phyloP scores from a whole-genome alignment of 306 rosid genomes.

The Cucurbita moschata region DNA sequence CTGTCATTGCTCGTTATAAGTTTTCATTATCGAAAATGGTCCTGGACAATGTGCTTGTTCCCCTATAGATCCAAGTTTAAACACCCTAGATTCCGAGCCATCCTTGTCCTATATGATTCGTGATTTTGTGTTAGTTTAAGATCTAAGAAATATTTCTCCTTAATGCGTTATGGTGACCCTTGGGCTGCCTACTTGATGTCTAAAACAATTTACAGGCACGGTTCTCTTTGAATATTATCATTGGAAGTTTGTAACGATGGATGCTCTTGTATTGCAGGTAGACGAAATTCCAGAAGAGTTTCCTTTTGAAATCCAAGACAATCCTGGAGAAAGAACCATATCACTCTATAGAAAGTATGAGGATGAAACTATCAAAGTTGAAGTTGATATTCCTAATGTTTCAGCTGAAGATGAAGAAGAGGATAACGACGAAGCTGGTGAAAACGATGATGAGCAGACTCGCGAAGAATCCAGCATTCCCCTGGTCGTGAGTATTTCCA shows the following conservation, averaged over 20 bases:
- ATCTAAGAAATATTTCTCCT: not conserved
- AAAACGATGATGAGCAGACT: conserved; percentile 7
- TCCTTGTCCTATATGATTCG: not conserved
- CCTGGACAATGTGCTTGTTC: not conserved
- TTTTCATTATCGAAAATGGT: not conserved
- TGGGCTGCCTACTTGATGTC: too few relatives aligned
- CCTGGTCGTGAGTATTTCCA: conserved; percentile 49
- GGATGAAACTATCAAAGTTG: conserved; percentile 55
- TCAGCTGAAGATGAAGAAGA: conserved; percentile 21
- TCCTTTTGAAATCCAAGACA: conserved; percentile 70
- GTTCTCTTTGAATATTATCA: not conserved
- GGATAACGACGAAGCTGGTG: conserved; percentile 7
- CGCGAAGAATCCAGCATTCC: conserved; percentile 46
- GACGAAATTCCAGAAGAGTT: conserved; percentile 26
- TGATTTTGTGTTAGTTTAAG: not conserved
- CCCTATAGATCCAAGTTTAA: not conserved
- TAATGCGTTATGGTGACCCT: too few relatives aligned
- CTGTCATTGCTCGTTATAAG: too few relatives aligned
- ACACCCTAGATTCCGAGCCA: not conserved
- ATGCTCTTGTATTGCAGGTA: conserved; percentile 21
- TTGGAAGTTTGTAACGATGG: not conserved
- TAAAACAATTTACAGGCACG: not conserved
- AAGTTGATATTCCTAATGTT: conserved; percentile 52
- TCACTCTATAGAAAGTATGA: conserved; percentile 40
- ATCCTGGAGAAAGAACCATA: conserved; percentile 61